Conservation (phyloP, 257 asterid species). For the Voacanga thouarsii region DNA sequence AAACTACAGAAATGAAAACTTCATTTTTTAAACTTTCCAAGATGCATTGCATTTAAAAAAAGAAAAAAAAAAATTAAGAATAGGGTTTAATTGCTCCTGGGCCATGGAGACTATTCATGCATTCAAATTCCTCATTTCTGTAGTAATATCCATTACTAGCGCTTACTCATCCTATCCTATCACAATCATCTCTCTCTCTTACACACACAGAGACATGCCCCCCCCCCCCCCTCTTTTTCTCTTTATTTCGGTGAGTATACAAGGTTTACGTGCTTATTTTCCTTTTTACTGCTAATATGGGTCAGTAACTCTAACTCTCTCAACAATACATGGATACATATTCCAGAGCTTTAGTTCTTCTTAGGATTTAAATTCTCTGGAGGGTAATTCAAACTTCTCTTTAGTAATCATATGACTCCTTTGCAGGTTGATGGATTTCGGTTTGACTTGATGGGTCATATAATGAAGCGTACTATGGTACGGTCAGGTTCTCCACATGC, state of each 20-base stretch:
- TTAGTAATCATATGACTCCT: conserved; percentile 15
- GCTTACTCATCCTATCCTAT: not conserved
- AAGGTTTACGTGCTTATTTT: no score
- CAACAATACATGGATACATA: not conserved
- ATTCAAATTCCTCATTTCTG: no score
- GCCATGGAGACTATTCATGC: not conserved
- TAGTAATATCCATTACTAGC: no score
- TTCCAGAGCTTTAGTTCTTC: not conserved
- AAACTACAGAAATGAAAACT: no score
- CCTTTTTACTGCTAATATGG: no score
- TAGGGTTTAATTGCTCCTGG: not conserved
- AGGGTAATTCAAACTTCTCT: conserved; percentile 9
- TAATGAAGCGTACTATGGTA: conserved; percentile 93
- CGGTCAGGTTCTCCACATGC: conserved; percentile 29
- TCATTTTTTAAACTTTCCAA: no score
- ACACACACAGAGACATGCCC: not conserved
- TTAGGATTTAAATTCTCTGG: conserved; percentile 10
- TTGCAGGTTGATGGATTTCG: conserved; percentile 98
- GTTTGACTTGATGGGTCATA: conserved; percentile 96
- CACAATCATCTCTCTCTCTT: not conserved
- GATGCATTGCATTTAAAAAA: not conserved
- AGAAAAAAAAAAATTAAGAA: not conserved
- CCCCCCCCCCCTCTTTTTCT: no score
- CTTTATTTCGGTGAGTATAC: no score
- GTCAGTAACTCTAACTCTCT: no score